phyloP scores from a whole-genome alignment of 2,329 filamentous ascomycete genomes.

The Orbilia ellipsospora region DNA sequence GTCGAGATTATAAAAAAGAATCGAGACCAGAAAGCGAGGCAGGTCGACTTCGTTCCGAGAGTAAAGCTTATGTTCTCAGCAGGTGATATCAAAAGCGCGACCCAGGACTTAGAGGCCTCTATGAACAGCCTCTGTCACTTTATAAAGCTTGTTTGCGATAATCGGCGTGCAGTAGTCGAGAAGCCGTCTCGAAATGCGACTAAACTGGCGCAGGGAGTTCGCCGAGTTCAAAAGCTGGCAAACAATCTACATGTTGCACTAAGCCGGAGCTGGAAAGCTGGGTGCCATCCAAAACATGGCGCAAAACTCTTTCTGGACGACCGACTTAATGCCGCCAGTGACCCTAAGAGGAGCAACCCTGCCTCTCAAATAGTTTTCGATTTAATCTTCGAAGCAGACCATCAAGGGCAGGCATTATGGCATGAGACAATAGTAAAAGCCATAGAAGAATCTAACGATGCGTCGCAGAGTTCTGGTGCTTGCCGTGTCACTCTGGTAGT shows the following conservation, averaged over 20 bases:
- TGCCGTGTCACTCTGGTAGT: slow-evolving; percentile 29
- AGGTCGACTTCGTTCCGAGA: slow-evolving; percentile 31
- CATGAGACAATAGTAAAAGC: slow-evolving; percentile 43
- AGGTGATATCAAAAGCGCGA: slow-evolving; percentile 30
- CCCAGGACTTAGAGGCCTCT: slow-evolving; percentile 18
- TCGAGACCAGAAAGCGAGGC: slow-evolving; percentile 23
- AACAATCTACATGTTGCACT: slow-evolving; percentile 41
- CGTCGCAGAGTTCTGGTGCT: slow-evolving; percentile 4
- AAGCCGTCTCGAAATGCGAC: slow-evolving; percentile 37
- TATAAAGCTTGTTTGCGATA: slow-evolving; percentile 25
- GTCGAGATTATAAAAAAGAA: slow-evolving; percentile 37
- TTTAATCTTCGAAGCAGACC: slow-evolving; percentile 38
- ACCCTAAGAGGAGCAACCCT: not conserved
- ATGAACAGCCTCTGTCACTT: slow-evolving; percentile 29
- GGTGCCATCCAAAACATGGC: slow-evolving; percentile 36
- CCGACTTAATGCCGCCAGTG: slow-evolving; percentile 6
- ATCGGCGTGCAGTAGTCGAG: slow-evolving; percentile 27
- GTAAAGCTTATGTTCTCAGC: slow-evolving; percentile 33
- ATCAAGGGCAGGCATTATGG: slow-evolving; percentile 22
- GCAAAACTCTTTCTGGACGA: slow-evolving; percentile 49
- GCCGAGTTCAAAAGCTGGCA: slow-evolving; percentile 30
- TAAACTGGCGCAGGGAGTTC: slow-evolving; percentile 35
- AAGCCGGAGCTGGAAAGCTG: slow-evolving; percentile 34
- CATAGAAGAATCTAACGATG: not conserved
- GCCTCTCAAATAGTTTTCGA: slow-evolving; percentile 23